A percentile compares a stretch with the other conserved stretches of the same genome.
Evolutionary conservation across 2,329 filamentous ascomycete species (phyloP).

Genomic region (Beauveria pseudobassiana): DNA sequence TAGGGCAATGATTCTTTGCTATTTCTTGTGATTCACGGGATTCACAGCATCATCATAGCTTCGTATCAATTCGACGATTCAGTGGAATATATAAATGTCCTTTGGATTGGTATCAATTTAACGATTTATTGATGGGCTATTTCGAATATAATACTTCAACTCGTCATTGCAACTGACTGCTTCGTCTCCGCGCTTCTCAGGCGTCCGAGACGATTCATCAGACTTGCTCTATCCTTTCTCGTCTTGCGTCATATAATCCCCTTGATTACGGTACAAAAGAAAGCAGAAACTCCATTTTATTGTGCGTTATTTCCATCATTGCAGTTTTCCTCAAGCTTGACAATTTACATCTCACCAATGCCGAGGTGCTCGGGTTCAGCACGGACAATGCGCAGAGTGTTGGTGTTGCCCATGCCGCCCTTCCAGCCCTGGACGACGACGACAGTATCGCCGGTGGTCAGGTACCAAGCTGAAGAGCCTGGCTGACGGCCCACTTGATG

Average conservation of each 20-base stretch:
- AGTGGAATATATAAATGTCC: too few species aligned
- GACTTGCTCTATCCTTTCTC: background rate
- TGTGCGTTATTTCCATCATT: background rate
- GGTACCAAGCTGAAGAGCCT: constrained; percentile 77
- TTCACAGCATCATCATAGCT: background rate
- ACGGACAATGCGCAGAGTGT: constrained; percentile 63
- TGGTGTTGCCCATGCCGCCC: constrained; percentile 87
- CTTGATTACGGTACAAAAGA: constrained; percentile 8
- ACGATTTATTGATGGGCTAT: background rate
- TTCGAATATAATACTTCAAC: background rate
- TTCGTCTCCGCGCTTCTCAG: background rate
- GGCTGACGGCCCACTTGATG: constrained; percentile 91
- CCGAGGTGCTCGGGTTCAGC: constrained; percentile 52
- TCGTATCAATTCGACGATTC: background rate
- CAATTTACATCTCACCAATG: constrained; percentile 35
- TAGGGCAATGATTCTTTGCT: too few species aligned
- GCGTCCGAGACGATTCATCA: background rate
- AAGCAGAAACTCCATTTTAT: constrained; percentile 5
- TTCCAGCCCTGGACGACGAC: constrained; percentile 88
- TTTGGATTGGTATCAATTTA: background rate
- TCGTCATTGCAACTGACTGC: background rate
- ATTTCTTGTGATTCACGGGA: too few species aligned
- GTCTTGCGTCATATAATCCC: background rate
- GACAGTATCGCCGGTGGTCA: constrained; percentile 65
- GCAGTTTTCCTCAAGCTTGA: too few species aligned